Base-by-base conservation (phyloP, 2,329 filamentous ascomycete species). In the Emericellopsis cladophorae region DNA sequence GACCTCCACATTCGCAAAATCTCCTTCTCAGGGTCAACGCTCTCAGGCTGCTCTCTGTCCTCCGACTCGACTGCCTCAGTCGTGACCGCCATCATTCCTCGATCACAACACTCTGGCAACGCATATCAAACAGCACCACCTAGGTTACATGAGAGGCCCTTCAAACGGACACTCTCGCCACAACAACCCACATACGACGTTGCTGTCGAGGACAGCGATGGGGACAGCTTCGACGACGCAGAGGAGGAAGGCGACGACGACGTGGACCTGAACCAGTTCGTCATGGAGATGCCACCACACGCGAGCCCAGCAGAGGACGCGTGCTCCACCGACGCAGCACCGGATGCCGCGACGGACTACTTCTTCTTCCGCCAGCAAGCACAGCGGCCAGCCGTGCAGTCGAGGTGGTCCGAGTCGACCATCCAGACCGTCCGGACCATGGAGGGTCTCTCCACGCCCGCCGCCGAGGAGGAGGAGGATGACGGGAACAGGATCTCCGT, bases 361-460 rank as follows among this genome's bases (percentile, higher is more conserved):
- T 64, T 61, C 49, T 49, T 52, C 43, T 43, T 52, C 45, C 52
- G 56, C 39, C 26, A 29, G 26, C 26, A 29, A 12, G 26, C 12
- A 12, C 26, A 29, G 26, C 26, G 26, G 3, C 26, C 26, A 4
- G 26, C 4, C 4, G 6, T 12, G 26, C 26, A 29, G 26, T 65
- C 62, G 16, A 58, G 56, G 42, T 66, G 63, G 63, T 66, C 63
- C 32, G 62, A 63, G 40, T 66, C 63, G 7, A 66, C 63, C 24
- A 57, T 65, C 42, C 52, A 59, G 45, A 52, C 54, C 3, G 41
- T 55, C 21, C 49, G 50, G 37, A 51, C 48, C 39, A 44, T 54
- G 26, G 43, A 48, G 21, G 48, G 51, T 31, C 39, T 36, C n/a
- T 33, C 44, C 46, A 50, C 35, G 42, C 39, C n/a, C 46, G 48